phyloP scores from a whole-genome alignment of 1,284 basidiomycete genomes.

The Athelia psychrophila region DNA sequence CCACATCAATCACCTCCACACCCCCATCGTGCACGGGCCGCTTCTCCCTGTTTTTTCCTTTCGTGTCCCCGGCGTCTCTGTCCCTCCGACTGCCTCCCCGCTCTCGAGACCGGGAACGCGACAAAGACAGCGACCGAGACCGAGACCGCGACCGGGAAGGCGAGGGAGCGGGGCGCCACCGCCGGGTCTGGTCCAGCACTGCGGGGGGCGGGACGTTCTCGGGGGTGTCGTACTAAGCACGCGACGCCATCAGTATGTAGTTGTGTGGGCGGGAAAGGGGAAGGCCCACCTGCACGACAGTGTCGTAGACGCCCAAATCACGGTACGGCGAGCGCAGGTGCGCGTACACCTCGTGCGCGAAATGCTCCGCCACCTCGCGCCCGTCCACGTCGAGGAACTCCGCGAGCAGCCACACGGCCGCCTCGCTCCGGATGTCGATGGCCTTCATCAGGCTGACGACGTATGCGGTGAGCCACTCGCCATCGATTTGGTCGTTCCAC shows the following conservation, averaged over 20 bases:
- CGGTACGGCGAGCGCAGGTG: constrained; percentile 84
- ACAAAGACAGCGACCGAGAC: constrained; percentile 15
- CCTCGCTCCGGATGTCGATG: constrained; percentile 85
- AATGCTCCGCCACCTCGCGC: constrained; percentile 79
- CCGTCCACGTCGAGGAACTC: constrained; percentile 84
- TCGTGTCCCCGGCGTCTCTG: too few species aligned
- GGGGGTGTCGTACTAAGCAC: constrained; percentile 62
- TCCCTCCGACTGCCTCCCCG: too few species aligned
- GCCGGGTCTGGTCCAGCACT: constrained; percentile 26
- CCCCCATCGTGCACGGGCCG: too few species aligned
- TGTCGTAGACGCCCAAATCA: constrained; percentile 78
- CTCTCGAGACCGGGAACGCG: constrained; percentile 7
- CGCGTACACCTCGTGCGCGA: constrained; percentile 86
- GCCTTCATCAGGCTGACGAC: constrained; percentile 83
- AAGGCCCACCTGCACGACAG: constrained; percentile 74
- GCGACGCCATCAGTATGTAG: too few species aligned
- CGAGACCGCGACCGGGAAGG: constrained; percentile 21
- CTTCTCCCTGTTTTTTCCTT: too few species aligned
- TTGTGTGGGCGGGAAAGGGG: too few species aligned
- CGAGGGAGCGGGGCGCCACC: constrained; percentile 32
- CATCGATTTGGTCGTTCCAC: constrained; percentile 82
- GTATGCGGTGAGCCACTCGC: constrained; percentile 82
- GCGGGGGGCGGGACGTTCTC: constrained; percentile 30
- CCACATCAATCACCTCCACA: too few species aligned
- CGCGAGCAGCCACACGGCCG: constrained; percentile 74